phyloP scores from a whole-genome alignment of 768 basidiomycete species.

The Termitomyces sp. region DNA sequence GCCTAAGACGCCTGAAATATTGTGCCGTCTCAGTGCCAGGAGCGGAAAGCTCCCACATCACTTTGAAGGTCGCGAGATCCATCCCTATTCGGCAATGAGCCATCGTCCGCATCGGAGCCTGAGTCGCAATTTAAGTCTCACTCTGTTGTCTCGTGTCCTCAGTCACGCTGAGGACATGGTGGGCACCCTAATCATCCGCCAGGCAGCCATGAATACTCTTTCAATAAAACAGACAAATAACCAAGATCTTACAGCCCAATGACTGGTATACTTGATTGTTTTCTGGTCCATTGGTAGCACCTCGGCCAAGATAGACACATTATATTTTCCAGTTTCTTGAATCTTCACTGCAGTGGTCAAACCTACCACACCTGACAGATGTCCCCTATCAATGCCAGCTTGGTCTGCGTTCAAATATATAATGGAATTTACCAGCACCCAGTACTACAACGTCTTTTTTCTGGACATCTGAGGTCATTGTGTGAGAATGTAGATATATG shows the following conservation, averaged over 20 bases:
- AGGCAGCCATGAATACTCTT: neutral
- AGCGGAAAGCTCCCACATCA: slow-evolving; percentile 67
- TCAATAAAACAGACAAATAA: neutral
- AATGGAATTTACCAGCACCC: slow-evolving; percentile 14
- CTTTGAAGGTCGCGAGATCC: slow-evolving; percentile 69
- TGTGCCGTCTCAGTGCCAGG: slow-evolving; percentile 48
- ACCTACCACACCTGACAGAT: slow-evolving; percentile 63
- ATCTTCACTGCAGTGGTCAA: slow-evolving; percentile 70
- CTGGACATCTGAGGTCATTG: neutral
- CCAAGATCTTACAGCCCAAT: slow-evolving; percentile 61
- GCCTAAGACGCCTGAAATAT: slow-evolving; percentile 57
- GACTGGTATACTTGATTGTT: slow-evolving; percentile 71
- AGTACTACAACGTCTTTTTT: slow-evolving; percentile 13
- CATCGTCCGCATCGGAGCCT: neutral
- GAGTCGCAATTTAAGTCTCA: slow-evolving; percentile 18
- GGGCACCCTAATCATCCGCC: slow-evolving; percentile 56
- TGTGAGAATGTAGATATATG: neutral
- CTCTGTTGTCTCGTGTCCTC: slow-evolving; percentile 51
- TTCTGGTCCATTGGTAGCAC: slow-evolving; percentile 67
- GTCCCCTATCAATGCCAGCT: neutral
- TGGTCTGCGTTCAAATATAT: neutral
- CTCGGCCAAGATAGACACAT: slow-evolving; percentile 68
- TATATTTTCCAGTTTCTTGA: slow-evolving; percentile 55
- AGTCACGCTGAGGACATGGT: slow-evolving; percentile 60
- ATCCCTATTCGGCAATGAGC: slow-evolving; percentile 35